phyloP scores from a whole-genome alignment of 164 flowering plant species.

The Magnolia sinica region DNA sequence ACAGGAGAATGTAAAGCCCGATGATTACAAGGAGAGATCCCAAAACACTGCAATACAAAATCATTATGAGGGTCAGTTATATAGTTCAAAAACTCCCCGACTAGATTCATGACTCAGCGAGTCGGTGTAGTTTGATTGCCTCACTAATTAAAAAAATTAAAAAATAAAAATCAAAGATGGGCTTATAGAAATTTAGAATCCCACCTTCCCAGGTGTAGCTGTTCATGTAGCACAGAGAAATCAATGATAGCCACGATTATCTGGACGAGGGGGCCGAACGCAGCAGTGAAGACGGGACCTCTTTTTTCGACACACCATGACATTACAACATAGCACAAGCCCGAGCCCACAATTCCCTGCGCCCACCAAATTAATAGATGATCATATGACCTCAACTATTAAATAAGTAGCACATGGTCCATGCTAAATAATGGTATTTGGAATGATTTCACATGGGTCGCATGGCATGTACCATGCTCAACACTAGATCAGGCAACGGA shows the following conservation, averaged over 20 bases:
- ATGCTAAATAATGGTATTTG: too few relatives aligned
- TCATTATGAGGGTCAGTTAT: background rate
- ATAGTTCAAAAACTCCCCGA: background rate
- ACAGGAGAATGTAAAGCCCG: constrained; percentile 63
- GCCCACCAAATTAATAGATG: background rate
- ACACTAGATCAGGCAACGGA: too few relatives aligned
- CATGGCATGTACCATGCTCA: too few relatives aligned
- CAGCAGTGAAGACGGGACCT: constrained; percentile 87
- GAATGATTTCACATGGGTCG: too few relatives aligned
- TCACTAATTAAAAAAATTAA: background rate
- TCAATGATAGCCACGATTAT: constrained; percentile 65
- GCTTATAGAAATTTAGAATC: background rate
- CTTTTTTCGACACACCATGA: constrained; percentile 83
- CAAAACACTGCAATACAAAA: constrained; percentile 33
- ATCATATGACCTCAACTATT: background rate
- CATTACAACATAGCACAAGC: constrained; percentile 66
- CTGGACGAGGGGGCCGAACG: constrained; percentile 79
- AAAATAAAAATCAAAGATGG: background rate
- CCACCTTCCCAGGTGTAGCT: constrained; percentile 75
- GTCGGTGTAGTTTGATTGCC: background rate
- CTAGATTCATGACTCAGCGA: background rate
- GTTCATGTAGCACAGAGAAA: constrained; percentile 48
- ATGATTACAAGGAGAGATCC: constrained; percentile 54
- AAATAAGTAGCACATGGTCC: background rate
- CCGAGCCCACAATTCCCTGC: constrained; percentile 74